Evolutionary conservation across 2,329 filamentous ascomycete genomes (phyloP).

Genomic region (Chrysosporium keratinophilum): DNA sequence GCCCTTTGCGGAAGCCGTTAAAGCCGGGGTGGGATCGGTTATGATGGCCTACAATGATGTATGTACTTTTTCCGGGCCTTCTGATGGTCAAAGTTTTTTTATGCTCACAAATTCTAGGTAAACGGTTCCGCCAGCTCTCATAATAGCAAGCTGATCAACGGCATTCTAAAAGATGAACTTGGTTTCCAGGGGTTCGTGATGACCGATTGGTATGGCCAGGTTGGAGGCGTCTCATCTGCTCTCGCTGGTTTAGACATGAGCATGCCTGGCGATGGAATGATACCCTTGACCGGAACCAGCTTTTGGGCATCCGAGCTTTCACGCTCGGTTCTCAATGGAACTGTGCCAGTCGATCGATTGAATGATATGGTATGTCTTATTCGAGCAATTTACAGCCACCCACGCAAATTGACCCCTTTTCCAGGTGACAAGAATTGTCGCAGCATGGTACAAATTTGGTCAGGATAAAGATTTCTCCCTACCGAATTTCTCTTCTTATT

Average conservation of each 20-base stretch:
- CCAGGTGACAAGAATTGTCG: constrained; percentile 45
- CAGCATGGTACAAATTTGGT: constrained; percentile 47
- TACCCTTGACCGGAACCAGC: constrained; percentile 44
- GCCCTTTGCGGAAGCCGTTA: constrained; percentile 43
- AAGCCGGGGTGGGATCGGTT: constrained; percentile 39
- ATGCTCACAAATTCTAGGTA: constrained; percentile 34
- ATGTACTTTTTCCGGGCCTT: constrained; percentile 9
- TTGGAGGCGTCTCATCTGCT: constrained; percentile 49
- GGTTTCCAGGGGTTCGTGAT: constrained; percentile 63
- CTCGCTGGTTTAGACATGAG: constrained; percentile 58
- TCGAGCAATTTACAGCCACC: neutral
- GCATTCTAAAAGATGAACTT: constrained; percentile 61
- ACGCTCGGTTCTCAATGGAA: constrained; percentile 46
- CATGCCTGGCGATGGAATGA: constrained; percentile 52
- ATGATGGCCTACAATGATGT: constrained; percentile 39
- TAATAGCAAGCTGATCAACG: constrained; percentile 59
- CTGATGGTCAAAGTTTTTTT: neutral
- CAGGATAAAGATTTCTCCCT: constrained; percentile 49
- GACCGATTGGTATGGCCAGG: constrained; percentile 59
- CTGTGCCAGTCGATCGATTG: constrained; percentile 46
- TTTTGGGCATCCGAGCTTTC: constrained; percentile 50
- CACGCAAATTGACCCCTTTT: neutral
- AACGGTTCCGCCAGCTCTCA: constrained; percentile 58
- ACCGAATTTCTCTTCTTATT: constrained; percentile 52
- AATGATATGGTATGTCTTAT: constrained; percentile 38